Percentiles rank a stretch among this genome's conserved stretches.
Evolutionary conservation across 2,329 filamentous ascomycete species (phyloP).

Genomic region (Paecilomyces sp.): DNA sequence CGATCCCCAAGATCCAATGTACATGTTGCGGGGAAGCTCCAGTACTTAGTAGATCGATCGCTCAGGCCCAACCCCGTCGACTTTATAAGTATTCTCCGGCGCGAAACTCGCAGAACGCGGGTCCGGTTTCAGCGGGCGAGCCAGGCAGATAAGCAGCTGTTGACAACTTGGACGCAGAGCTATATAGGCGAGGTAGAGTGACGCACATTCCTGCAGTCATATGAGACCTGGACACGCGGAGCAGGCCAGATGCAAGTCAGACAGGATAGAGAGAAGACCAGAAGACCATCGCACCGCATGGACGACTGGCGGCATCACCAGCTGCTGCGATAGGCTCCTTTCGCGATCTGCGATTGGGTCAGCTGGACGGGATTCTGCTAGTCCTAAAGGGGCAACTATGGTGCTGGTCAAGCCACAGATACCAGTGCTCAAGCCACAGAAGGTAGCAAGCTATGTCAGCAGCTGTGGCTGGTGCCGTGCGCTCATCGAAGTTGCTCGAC

Average conservation of each 20-base stretch:
- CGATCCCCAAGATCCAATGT: background rate
- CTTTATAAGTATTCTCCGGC: background rate
- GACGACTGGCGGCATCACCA: background rate
- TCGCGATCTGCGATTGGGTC: background rate
- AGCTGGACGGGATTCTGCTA: background rate
- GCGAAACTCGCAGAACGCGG: background rate
- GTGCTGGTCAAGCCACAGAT: too few relatives aligned
- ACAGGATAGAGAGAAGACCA: background rate
- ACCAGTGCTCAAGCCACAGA: background rate
- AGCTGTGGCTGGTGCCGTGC: background rate
- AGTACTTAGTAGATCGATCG: background rate
- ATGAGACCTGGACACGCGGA: conserved; percentile 6
- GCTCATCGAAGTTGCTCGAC: background rate
- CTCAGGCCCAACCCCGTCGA: background rate
- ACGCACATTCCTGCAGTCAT: conserved; percentile 12
- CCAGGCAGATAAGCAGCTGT: background rate
- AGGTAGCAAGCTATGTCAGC: background rate
- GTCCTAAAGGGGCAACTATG: background rate
- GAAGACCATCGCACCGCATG: background rate
- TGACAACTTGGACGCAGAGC: background rate
- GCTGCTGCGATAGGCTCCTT: background rate
- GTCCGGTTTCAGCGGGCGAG: background rate
- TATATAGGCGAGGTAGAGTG: background rate
- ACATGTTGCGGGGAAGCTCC: background rate
- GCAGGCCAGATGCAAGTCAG: background rate